A percentile compares a stretch with the other conserved stretches of the same genome.
These are phyloP conservation scores for Elaeagnus macrophylla DNA, from an alignment of 306 rosid genomes.

Conservation along the genomic window DNA sequence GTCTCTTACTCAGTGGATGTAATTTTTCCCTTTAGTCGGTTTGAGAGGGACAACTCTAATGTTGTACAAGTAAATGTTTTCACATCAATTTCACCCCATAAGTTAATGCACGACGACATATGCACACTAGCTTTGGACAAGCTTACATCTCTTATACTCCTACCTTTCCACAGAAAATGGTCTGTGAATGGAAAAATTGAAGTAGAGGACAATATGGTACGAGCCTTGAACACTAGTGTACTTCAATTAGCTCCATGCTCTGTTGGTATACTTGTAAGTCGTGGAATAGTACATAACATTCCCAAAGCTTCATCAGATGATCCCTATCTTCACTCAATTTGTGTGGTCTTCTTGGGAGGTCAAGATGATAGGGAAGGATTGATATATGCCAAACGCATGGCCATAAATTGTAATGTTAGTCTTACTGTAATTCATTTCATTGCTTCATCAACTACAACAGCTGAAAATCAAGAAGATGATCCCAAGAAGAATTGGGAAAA, in stretches of 20 bases:
- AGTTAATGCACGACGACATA: slow-evolving; percentile 26
- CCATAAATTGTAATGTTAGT: slow-evolving; percentile 21
- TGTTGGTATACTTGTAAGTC: slow-evolving; percentile 39
- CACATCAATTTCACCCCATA: slow-evolving; percentile 19
- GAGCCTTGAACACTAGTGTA: slow-evolving; percentile 36
- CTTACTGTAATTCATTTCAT: slow-evolving; percentile 22
- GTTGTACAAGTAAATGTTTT: slow-evolving; percentile 17
- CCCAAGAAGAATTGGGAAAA: slow-evolving; percentile 8
- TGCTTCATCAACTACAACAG: neutral
- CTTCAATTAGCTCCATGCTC: slow-evolving; percentile 67
- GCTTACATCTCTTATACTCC: slow-evolving; percentile 11
- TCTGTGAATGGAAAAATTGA: slow-evolving; percentile 34
- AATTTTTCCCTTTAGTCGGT: slow-evolving; percentile 23
- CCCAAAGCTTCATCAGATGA: slow-evolving; percentile 4
- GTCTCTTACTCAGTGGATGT: slow-evolving; percentile 10
- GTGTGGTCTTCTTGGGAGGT: slow-evolving; percentile 62
- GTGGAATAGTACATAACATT: slow-evolving; percentile 19
- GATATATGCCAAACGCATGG: slow-evolving; percentile 33
- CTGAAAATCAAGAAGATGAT: neutral
- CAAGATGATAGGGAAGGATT: slow-evolving; percentile 61
- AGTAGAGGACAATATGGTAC: slow-evolving; percentile 27
- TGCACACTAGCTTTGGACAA: slow-evolving; percentile 23
- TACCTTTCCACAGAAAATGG: slow-evolving; percentile 59
- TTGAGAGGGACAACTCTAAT: slow-evolving; percentile 9
- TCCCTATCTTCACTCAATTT: slow-evolving; percentile 13